Evolutionary conservation across 164 flowering plant species (phyloP).

Genomic region (Macadamia tetraphylla): DNA sequence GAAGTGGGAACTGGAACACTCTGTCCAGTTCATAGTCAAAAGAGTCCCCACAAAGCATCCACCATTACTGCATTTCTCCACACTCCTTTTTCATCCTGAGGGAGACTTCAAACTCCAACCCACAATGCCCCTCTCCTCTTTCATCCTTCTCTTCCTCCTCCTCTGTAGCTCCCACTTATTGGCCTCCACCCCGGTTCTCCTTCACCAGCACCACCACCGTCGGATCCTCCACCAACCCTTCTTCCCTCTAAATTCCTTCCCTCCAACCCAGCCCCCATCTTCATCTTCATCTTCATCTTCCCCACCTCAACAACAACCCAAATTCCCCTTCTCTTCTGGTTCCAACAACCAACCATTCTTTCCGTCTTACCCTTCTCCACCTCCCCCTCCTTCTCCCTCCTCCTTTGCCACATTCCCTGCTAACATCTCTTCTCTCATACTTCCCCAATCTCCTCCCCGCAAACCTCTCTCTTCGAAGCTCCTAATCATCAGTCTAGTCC

Average conservation of each 20-base stretch:
- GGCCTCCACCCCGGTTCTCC: neutral
- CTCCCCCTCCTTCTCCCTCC: constrained; percentile 33
- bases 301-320: constrained; percentile 20
- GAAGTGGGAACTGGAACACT: no score
- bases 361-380: constrained; percentile 29
- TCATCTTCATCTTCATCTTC: constrained; percentile 1
- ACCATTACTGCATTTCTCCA: no score
- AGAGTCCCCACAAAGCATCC: no score
- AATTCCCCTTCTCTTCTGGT: constrained; percentile 20
- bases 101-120: neutral
- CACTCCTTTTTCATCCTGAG: no score
- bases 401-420: constrained; percentile 47
- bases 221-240: constrained; percentile 44
- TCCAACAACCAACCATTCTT: constrained; percentile 29
- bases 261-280: constrained; percentile 20
- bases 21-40: no score
- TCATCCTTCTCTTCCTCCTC: constrained; percentile 5
- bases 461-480: constrained; percentile 24
- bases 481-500: constrained; percentile 22
- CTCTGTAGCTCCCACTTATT: constrained; percentile 1
- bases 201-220: constrained; percentile 15
- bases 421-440: constrained; percentile 49
- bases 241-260: constrained; percentile 10
- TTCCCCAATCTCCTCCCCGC: constrained; percentile 32
- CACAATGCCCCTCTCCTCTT: constrained; percentile 1